phyloP scores from a whole-genome alignment of 768 basidiomycete genomes.

The Pluteus cervinus region DNA sequence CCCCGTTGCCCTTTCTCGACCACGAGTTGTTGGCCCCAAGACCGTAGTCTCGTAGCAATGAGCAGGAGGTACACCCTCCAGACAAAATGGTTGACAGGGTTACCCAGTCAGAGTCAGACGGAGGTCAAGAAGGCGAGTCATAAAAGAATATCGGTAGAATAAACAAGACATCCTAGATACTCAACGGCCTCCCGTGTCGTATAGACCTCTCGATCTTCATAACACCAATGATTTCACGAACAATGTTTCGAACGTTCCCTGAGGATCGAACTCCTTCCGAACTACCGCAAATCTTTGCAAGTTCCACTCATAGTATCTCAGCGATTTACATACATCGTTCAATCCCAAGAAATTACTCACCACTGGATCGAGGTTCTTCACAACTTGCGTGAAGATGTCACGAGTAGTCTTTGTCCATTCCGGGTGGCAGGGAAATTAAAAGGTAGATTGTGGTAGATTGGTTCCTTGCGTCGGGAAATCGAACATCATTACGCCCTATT shows the following conservation, averaged over 20 bases:
- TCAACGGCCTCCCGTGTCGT: too few species aligned
- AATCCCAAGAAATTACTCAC: conserved; percentile 13
- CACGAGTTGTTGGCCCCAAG: too few species aligned
- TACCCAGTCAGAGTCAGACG: too few species aligned
- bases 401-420: conserved; percentile 33
- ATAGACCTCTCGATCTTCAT: too few species aligned
- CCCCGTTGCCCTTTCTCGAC: too few species aligned
- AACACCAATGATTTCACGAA: conserved; percentile 31
- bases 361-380: conserved; percentile 27
- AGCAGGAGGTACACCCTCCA: too few species aligned
- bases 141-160: too few species aligned
- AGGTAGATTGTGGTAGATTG: conserved; percentile 5
- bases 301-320: not conserved
- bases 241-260: conserved; percentile 26
- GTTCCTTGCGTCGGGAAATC: conserved; percentile 30
- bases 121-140: too few species aligned
- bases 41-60: too few species aligned
- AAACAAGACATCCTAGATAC: too few species aligned
- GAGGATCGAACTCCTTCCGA: conserved; percentile 24
- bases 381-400: conserved; percentile 18
- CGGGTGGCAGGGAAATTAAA: conserved; percentile 27
- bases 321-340: not conserved
- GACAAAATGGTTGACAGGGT: too few species aligned
- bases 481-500: conserved; percentile 31
- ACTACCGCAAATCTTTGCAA: conserved; percentile 23